These are phyloP conservation scores for Fusarium sp. DNA, from an alignment of 2,329 filamentous ascomycete species.

Conservation along the genomic window DNA sequence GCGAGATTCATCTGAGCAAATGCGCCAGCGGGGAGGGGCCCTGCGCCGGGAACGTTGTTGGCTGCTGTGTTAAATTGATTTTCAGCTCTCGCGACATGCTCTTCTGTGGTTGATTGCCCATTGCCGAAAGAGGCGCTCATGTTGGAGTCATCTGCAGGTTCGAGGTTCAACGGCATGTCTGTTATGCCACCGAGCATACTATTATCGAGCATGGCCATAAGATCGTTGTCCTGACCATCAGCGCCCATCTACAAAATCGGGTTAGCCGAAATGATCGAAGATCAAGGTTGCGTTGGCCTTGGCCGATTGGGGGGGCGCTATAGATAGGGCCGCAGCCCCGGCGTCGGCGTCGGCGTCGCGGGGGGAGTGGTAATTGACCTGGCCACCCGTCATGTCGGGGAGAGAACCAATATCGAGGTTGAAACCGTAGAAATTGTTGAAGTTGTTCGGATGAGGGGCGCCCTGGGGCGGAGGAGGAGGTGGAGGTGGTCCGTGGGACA, in stretches of 20 bases:
- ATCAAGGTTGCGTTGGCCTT: slow-evolving; percentile 29
- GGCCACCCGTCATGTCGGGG: slow-evolving; percentile 40
- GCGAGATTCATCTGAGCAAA: slow-evolving; percentile 48
- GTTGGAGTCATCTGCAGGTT: slow-evolving; percentile 46
- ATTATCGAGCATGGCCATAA: slow-evolving; percentile 57
- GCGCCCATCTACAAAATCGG: slow-evolving; percentile 38
- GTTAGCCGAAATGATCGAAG: slow-evolving; percentile 30
- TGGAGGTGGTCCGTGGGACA: slow-evolving; percentile 50
- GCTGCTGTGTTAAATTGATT: slow-evolving; percentile 48
- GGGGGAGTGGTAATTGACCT: slow-evolving; percentile 33
- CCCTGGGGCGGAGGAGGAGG: slow-evolving; percentile 45
- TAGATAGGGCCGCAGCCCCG: slow-evolving; percentile 25
- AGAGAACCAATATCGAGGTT: slow-evolving; percentile 43
- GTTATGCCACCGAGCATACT: slow-evolving; percentile 50
- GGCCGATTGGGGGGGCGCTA: slow-evolving; percentile 10
- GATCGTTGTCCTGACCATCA: slow-evolving; percentile 47
- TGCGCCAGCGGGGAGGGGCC: slow-evolving; percentile 52
- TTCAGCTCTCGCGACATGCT: slow-evolving; percentile 45
- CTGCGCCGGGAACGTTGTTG: slow-evolving; percentile 53
- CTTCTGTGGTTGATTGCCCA: slow-evolving; percentile 39
- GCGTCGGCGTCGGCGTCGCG: slow-evolving; percentile 12
- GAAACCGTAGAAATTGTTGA: slow-evolving; percentile 51
- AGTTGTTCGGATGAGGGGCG: slow-evolving; percentile 29
- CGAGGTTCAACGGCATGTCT: slow-evolving; percentile 56
- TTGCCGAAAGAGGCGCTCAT: slow-evolving; percentile 35